Percentiles rank a stretch among this genome's conserved stretches.
These are phyloP conservation scores for Candida adriatica DNA, from an alignment of 805 yeast species.

Conservation along the genomic window DNA sequence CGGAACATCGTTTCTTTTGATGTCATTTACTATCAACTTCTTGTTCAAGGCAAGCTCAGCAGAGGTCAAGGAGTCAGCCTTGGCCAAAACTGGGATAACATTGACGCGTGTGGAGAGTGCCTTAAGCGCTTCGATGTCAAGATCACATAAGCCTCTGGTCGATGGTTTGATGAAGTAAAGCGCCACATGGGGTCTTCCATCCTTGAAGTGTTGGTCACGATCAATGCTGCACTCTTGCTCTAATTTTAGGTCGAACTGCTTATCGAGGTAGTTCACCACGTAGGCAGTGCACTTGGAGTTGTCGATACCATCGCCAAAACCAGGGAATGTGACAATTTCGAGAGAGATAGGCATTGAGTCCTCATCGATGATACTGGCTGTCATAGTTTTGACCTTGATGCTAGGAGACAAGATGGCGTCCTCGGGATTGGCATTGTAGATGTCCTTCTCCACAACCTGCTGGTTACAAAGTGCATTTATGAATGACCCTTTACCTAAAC, in stretches of 20 bases:
- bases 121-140: constrained; percentile 69
- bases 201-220: constrained; percentile 64
- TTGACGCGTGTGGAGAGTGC: constrained; percentile 67
- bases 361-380: constrained; percentile 52
- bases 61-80: constrained; percentile 72
- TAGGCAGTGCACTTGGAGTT: constrained; percentile 43
- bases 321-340: constrained; percentile 64
- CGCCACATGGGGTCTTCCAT: constrained; percentile 71
- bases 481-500: constrained; percentile 70
- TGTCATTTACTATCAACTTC: constrained; percentile 46
- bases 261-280: constrained; percentile 56
- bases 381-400: constrained; percentile 37
- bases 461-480: constrained; percentile 59
- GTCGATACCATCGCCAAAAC: constrained; percentile 72
- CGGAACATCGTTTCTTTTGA: constrained; percentile 51
- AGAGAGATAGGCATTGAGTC: constrained; percentile 45
- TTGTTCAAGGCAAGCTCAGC: constrained; percentile 53
- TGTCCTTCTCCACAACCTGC: constrained; percentile 29
- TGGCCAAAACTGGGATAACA: constrained; percentile 74
- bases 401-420: constrained; percentile 31
- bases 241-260: constrained; percentile 64
- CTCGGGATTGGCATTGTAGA: constrained; percentile 22
- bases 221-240: constrained; percentile 70
- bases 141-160: constrained; percentile 59
- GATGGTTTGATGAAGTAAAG: constrained; percentile 71